A percentile compares a stretch with the other conserved stretches of the same genome.
phyloP scores from a whole-genome alignment of 176 grass and related monocot genomes.

The Aegilops sharonensis region DNA sequence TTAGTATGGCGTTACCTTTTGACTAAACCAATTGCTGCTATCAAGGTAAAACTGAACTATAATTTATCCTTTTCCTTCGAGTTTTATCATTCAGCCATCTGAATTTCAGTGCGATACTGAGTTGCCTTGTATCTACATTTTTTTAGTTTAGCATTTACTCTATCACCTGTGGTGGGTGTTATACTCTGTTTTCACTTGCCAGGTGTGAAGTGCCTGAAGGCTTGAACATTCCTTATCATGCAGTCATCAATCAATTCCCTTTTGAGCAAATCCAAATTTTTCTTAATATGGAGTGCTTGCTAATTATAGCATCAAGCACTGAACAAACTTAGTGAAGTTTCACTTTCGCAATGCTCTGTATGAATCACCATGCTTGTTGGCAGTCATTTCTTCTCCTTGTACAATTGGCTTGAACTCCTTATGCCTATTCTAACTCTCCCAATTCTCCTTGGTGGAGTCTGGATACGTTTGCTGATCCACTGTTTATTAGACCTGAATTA shows the following conservation, averaged over 20 bases:
- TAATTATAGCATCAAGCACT: not conserved
- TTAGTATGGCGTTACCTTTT: conserved; percentile 90
- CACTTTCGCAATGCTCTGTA: not conserved
- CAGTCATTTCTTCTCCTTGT: not conserved
- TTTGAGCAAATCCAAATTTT: not conserved
- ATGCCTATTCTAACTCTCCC: not conserved
- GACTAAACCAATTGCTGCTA: conserved; percentile 74
- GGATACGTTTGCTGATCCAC: not conserved
- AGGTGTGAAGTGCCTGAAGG: not conserved
- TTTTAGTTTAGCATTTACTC: not conserved
- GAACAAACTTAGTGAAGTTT: not conserved
- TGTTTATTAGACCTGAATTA: conserved; percentile 3
- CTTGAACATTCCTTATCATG: not conserved
- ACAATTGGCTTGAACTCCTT: not conserved
- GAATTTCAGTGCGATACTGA: conserved; percentile 21
- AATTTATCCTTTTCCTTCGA: conserved; percentile 3
- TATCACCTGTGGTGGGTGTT: not conserved
- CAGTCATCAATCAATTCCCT: not conserved
- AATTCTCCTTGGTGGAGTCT: not conserved
- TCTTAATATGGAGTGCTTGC: not conserved
- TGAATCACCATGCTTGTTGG: not conserved
- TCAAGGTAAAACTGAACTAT: conserved; percentile 66
- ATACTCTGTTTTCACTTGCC: not conserved
- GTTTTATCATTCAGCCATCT: not conserved
- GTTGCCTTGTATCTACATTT: not conserved